These are phyloP conservation scores for Vinca minor DNA, from an alignment of 257 asterid genomes.

Conservation along the genomic window DNA sequence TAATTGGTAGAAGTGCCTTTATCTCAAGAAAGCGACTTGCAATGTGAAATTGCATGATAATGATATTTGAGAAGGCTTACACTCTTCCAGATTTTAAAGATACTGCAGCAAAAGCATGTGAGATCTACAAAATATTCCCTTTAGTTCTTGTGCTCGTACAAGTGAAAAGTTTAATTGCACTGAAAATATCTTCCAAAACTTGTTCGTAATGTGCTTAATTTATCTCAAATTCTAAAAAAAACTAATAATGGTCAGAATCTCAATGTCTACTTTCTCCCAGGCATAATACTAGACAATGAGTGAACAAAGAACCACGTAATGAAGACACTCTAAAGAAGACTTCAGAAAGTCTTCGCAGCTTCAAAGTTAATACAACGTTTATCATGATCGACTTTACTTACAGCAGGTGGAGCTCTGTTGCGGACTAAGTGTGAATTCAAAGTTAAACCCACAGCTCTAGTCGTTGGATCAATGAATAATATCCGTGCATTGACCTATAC, in stretches of 20 bases:
- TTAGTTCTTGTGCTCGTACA: neutral
- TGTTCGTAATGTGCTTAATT: too few species aligned
- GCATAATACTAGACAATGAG: neutral
- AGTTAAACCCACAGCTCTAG: constrained; percentile 96
- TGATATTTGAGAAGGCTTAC: neutral
- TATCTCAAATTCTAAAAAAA: neutral
- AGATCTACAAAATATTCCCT: neutral
- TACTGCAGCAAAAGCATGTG: neutral
- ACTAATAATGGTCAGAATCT: neutral
- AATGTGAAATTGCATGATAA: neutral
- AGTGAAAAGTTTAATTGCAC: neutral
- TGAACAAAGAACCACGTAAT: neutral
- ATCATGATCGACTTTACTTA: constrained; percentile 36
- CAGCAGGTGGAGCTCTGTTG: constrained; percentile 71
- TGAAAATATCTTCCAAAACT: neutral
- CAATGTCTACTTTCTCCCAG: neutral
- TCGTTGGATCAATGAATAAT: constrained; percentile 86
- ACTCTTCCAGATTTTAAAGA: neutral
- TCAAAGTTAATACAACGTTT: neutral
- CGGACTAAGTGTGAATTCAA: constrained; percentile 67
- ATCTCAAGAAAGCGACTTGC: neutral
- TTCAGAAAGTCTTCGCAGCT: neutral
- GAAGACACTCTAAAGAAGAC: neutral
- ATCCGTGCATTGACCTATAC: constrained; percentile 86
- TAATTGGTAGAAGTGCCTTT: neutral